Conservation (phyloP, 164 flowering plant species). For the Buxus sempervirens region DNA sequence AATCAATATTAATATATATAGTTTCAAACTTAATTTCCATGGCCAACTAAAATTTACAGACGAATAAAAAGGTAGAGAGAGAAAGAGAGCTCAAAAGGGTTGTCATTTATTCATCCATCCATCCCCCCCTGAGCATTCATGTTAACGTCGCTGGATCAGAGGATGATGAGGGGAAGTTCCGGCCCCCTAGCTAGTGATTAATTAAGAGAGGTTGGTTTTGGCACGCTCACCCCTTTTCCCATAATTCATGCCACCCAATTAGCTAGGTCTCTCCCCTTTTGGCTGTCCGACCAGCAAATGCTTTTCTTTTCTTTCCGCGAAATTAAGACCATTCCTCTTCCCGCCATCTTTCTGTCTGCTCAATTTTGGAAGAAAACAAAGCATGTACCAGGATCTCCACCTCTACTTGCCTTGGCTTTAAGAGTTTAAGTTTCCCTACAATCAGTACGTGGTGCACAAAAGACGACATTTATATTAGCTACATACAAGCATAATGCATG, state of each 20-base stretch:
- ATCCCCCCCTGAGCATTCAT: too few relatives aligned
- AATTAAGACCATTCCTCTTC: not conserved
- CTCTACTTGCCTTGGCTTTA: not conserved
- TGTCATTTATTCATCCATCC: too few relatives aligned
- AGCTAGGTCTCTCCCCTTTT: not conserved
- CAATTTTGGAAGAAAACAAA: not conserved
- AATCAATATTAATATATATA: too few relatives aligned
- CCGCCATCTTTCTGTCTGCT: not conserved
- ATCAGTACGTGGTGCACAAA: too few relatives aligned
- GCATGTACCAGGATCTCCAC: not conserved
- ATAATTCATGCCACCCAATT: not conserved
- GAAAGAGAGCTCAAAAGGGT: too few relatives aligned
- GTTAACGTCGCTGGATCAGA: too few relatives aligned
- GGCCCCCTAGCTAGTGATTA: not conserved
- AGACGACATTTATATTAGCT: too few relatives aligned
- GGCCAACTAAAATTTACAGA: too few relatives aligned
- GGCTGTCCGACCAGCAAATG: not conserved
- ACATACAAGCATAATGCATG: too few relatives aligned
- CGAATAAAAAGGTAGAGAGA: too few relatives aligned
- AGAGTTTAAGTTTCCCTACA: too few relatives aligned
- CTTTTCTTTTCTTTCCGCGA: not conserved
- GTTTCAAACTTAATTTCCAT: too few relatives aligned
- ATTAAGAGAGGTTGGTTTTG: not conserved
- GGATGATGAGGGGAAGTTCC: not conserved
- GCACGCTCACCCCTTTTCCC: not conserved